phyloP scores from a whole-genome alignment of 2,329 filamentous ascomycete genomes.

The Nakataea oryzae region DNA sequence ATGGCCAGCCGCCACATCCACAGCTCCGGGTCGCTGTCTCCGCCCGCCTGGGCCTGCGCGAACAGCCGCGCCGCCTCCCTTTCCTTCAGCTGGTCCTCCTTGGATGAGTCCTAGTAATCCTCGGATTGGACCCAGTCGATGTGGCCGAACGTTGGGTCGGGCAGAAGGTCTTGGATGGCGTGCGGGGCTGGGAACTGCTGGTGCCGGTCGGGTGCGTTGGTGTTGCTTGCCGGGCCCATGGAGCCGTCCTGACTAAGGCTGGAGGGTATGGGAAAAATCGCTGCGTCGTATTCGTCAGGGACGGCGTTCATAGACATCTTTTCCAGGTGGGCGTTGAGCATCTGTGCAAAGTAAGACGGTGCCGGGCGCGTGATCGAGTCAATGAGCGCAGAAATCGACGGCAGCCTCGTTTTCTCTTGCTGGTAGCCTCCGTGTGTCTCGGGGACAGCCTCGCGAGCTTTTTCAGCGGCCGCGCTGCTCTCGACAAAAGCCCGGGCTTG shows the following conservation, averaged over 20 bases:
- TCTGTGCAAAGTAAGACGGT: background rate
- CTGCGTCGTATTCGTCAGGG: too few species aligned
- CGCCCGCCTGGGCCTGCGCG: background rate
- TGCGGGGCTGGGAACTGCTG: background rate
- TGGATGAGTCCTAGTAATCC: background rate
- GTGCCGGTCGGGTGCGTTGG: background rate
- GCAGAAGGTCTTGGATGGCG: background rate
- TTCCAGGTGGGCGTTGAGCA: background rate
- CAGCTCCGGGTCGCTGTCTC: background rate
- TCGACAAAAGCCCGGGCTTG: background rate
- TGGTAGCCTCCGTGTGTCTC: too few species aligned
- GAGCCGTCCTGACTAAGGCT: too few species aligned
- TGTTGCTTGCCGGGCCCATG: too few species aligned
- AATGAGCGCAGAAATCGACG: background rate
- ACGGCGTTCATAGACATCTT: too few species aligned
- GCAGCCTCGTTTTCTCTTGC: background rate
- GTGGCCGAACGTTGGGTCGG: background rate
- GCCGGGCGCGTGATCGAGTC: too few species aligned
- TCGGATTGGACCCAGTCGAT: conserved; percentile 1
- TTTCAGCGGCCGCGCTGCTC: background rate
- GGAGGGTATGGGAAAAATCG: too few species aligned
- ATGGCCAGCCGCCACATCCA: conserved; percentile 4
- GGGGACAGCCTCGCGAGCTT: background rate
- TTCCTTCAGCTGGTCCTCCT: background rate
- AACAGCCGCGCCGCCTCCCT: background rate